These are phyloP conservation scores for Calonectria naviculata DNA, from an alignment of 2,329 filamentous ascomycete species.

Conservation along the genomic window DNA sequence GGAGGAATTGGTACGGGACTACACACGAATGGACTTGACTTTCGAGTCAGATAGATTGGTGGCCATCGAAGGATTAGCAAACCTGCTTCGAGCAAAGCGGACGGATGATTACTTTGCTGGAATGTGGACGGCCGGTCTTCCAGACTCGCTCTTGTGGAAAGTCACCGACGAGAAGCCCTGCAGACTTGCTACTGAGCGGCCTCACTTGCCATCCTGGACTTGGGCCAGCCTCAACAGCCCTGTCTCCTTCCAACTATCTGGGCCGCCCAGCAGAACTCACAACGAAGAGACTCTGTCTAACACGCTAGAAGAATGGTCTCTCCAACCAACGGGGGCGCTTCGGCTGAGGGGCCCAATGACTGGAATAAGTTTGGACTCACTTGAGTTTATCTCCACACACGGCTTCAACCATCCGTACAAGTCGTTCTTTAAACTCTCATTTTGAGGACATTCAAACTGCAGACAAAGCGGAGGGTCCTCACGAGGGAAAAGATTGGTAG, in stretches of 20 bases:
- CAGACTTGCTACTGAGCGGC: background rate
- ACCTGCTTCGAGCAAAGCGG: background rate
- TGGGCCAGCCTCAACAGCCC: background rate
- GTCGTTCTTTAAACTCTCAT: background rate
- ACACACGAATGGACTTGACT: background rate
- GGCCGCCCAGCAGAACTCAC: background rate
- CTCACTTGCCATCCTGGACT: background rate
- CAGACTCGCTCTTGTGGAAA: background rate
- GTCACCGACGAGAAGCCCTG: background rate
- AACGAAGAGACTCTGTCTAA: background rate
- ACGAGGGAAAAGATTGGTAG: background rate
- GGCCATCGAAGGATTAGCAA: background rate
- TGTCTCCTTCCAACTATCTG: background rate
- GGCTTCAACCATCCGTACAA: background rate
- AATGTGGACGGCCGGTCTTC: background rate
- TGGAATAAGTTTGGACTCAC: background rate
- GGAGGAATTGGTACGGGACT: background rate
- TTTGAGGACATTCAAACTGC: background rate
- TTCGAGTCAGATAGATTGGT: background rate
- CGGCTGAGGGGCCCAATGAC: background rate
- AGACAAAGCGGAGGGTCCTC: background rate
- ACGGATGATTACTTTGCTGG: background rate
- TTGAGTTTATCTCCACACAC: background rate
- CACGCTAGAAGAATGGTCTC: background rate
- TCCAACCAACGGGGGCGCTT: background rate